Evolutionary conservation across 1,284 basidiomycete genomes (phyloP), one percentile per base, ranked within the genome.

Genomic region (Ceraceosorus guamensis): DNA sequence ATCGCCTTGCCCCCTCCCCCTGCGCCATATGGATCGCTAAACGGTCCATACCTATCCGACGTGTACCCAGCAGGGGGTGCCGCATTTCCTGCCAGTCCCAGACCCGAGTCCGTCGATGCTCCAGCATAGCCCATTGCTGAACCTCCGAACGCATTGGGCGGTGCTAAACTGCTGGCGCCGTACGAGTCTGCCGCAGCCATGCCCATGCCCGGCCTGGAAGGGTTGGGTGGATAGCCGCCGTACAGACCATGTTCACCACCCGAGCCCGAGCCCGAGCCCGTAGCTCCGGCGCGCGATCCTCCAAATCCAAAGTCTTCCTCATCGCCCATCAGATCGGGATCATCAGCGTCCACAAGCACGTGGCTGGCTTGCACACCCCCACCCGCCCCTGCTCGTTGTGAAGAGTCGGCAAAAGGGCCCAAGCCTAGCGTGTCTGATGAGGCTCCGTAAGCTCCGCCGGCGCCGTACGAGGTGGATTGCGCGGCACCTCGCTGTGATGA

Each of bases 261-360:
- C 14, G 41, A 39, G 30, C 32, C 33, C 8, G 50, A 30, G 34
- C 33, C 6, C 13, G 53, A 46, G 24, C 57, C 62, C 5, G 68
- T 66, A 46, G 63, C 59, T n/a, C 49, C 52, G 10, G 58, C 53
- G 30, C 39, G 50, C 13, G 18, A 35, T 32, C 45, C 30, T 18
- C 46, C 31, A 13, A 41, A 55, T 32, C 43, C 61, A 53, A 59
- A 63, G 48, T 66, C 57, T 41, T 65, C 65, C 37, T 65, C 65
- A 44, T 65, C 72, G 34, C 68, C 72, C 47, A 74, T 62, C 33
- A 74, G 57, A 52, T 75, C 73, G 0, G 67, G 57, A 34, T 74
- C 71, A 31, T 65, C 57, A 2, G 68, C 63, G 48, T 70, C 70
- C 44, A 70, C 65, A 13, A 75, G 63, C 1, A 75, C 69, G 49